Conservation (phyloP, 1,284 basidiomycete species). For the Ceratobasidium sp. region DNA sequence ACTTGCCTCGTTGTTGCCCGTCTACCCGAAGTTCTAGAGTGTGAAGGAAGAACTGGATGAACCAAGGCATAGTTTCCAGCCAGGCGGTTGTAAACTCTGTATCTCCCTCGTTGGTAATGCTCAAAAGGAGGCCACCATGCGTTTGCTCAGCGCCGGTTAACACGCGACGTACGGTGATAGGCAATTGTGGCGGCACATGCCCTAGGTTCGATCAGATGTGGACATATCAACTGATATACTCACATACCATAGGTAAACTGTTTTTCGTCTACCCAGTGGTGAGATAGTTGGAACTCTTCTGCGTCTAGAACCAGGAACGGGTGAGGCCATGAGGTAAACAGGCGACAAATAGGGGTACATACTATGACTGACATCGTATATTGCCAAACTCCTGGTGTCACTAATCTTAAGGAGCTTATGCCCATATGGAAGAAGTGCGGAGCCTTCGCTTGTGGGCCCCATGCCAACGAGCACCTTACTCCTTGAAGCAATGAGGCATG, state of each 20-base stretch:
- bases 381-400: constrained; percentile 49
- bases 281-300: constrained; percentile 59
- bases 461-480: constrained; percentile 59
- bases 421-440: constrained; percentile 26
- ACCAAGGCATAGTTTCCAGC: constrained; percentile 92
- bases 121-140: constrained; percentile 71
- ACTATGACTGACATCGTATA: constrained; percentile 62
- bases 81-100: constrained; percentile 67
- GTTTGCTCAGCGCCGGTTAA: constrained; percentile 79
- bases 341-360: constrained; percentile 44
- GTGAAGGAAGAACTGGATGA: constrained; percentile 86
- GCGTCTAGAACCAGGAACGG: constrained; percentile 47
- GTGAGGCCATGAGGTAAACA: not conserved
- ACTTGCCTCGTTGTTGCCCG: constrained; percentile 44
- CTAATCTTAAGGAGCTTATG: constrained; percentile 31
- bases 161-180: constrained; percentile 71
- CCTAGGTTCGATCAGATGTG: constrained; percentile 46
- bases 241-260: constrained; percentile 64
- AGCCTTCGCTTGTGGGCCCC: constrained; percentile 30
- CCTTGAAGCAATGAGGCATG: constrained; percentile 64
- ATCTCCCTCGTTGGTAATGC: constrained; percentile 68
- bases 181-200: constrained; percentile 51
- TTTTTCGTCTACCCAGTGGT: constrained; percentile 62
- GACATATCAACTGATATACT: constrained; percentile 1
- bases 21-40: constrained; percentile 64